phyloP scores from a whole-genome alignment of 768 basidiomycete genomes.

The Xanthoconium purpureum region DNA sequence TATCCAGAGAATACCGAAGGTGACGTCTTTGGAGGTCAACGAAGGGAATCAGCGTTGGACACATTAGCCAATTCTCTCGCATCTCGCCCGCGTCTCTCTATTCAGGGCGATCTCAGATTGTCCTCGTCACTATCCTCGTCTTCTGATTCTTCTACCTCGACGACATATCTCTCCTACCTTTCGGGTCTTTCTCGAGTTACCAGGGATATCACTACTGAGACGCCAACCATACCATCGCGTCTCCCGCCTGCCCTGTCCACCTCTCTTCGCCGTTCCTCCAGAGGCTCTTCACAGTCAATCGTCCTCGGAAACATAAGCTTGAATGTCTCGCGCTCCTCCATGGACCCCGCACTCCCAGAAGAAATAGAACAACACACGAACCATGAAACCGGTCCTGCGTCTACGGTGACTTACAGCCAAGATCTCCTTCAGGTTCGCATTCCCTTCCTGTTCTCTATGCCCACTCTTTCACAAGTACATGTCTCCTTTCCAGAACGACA shows the following conservation, averaged over 20 bases:
- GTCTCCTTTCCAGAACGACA: conserved; percentile 17
- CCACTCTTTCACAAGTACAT: background rate
- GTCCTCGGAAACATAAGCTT: conserved; percentile 28
- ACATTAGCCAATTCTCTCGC: conserved; percentile 20
- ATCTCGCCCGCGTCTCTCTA: conserved; percentile 23
- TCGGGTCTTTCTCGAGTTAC: conserved; percentile 9
- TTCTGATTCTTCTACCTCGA: conserved; percentile 22
- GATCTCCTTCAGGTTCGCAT: conserved; percentile 29
- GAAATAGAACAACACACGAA: conserved; percentile 9
- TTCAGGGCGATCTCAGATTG: conserved; percentile 9
- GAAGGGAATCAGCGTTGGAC: conserved; percentile 16
- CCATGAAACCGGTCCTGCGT: conserved; percentile 1
- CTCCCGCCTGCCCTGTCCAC: conserved; percentile 14
- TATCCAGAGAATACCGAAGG: conserved; percentile 9
- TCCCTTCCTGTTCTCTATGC: background rate
- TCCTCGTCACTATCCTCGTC: conserved; percentile 20
- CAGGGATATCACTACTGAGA: conserved; percentile 11
- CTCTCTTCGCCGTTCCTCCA: conserved; percentile 23
- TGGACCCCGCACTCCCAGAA: conserved; percentile 14
- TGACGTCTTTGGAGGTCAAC: conserved; percentile 26
- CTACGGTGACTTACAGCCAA: conserved; percentile 26
- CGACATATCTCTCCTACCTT: conserved; percentile 14
- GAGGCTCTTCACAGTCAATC: conserved; percentile 20
- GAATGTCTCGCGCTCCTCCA: conserved; percentile 22
- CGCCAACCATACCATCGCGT: conserved; percentile 15